phyloP scores from a whole-genome alignment of 768 basidiomycete species.

The Auriscalpium microsporum region DNA sequence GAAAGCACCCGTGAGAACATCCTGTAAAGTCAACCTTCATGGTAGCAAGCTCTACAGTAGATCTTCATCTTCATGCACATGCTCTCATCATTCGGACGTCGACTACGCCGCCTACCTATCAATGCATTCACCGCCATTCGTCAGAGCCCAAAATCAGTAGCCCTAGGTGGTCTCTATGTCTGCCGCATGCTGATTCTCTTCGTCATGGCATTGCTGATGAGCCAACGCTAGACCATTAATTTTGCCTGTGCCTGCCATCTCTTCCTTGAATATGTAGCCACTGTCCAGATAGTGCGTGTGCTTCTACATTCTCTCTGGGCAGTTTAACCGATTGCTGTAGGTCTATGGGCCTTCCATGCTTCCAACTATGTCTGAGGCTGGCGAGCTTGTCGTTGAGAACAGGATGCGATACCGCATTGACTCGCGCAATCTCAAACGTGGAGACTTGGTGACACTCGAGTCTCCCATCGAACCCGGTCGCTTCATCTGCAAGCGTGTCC shows the following conservation, averaged over 20 bases:
- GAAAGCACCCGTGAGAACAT: conserved; percentile 5
- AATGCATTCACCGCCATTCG: too few species aligned
- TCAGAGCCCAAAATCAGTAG: not conserved
- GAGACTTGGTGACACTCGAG: conserved; percentile 66
- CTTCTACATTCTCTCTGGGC: conserved; percentile 1
- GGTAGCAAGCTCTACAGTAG: too few species aligned
- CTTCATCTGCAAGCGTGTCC: conserved; percentile 79
- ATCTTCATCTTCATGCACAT: too few species aligned
- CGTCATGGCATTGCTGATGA: conserved; percentile 27
- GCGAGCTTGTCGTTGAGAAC: conserved; percentile 60
- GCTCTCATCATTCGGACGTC: too few species aligned
- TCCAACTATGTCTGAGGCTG: conserved; percentile 53
- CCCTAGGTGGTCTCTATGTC: conserved; percentile 8
- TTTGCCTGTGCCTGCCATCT: conserved; percentile 51
- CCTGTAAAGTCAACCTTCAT: too few species aligned
- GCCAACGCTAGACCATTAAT: conserved; percentile 30
- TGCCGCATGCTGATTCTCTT: not conserved
- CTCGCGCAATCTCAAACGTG: conserved; percentile 48
- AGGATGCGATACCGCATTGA: conserved; percentile 44
- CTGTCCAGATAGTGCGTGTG: conserved; percentile 39
- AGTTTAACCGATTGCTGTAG: conserved; percentile 26
- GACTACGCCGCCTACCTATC: too few species aligned
- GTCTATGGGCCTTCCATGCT: conserved; percentile 75
- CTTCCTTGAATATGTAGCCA: conserved; percentile 52
- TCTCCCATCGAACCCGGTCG: conserved; percentile 63